Evolutionary conservation across 2,329 filamentous ascomycete genomes (phyloP), one percentile per base, ranked within the genome.

Genomic region (Cercospora sojina): DNA sequence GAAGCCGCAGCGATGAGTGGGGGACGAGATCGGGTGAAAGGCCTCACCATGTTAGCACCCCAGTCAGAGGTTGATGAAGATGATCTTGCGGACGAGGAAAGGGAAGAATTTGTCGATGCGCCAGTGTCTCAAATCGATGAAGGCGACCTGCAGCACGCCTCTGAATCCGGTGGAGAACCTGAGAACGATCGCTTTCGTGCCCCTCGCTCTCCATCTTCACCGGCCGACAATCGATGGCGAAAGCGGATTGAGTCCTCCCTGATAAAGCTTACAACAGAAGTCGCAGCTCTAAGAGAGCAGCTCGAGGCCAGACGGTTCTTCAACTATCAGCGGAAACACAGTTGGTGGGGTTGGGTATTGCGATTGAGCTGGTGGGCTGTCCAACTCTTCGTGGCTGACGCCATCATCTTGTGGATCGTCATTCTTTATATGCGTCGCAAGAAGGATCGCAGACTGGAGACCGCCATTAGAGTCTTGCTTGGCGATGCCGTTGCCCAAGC

Each of bases 221-320:
- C 65, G 59, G 74, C 71, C 63, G 82, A 84, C 71, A 79, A 81
- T 67, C 88, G 87, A 74, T 97, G 93, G 92, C 89, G 91, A 60
- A 88, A 87, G 67, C 89, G 91, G 72, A 90, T 98, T 68, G 94
- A 98, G 80, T 86, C 89, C 51, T 91, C 92, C 23, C 84, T 98
- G 64, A 91, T 94, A 64, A 91, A 93, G 73, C 88, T 98, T 80
- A 96, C 93, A 5, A 91, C 93, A 16, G 95, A 99, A 79, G 88
- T 99, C 32, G 93, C 95, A 1, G 95, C 95, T 0, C 80, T 98
- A 68, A 87, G 95, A 38, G 95, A 99, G 79, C 93, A 98, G 76
- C 90, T 98, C 71, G 90, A 92, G 62, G 86, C 88, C 0, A 88
- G 91, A 0, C 85, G 91, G 12, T 87, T 94, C 71, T 90, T 90